phyloP scores from a whole-genome alignment of 768 basidiomycete species.

The Trichaptum fuscoviolaceum region DNA sequence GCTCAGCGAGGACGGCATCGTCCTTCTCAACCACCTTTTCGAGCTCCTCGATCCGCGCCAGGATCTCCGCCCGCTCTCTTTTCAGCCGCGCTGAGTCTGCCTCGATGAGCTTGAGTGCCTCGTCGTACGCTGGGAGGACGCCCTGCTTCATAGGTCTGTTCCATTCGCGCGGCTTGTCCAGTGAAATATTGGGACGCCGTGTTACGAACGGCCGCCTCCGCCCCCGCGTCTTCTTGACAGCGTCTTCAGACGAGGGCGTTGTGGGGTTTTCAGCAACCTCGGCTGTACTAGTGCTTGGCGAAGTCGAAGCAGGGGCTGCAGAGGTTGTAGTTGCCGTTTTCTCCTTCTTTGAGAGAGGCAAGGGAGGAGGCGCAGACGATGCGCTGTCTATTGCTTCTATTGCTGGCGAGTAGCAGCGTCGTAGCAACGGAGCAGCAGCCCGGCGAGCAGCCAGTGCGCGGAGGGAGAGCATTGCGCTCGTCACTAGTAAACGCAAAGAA shows the following conservation, averaged over 20 bases:
- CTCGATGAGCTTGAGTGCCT: conserved; percentile 68
- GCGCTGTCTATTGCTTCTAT: background rate
- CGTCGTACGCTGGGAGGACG: conserved; percentile 76
- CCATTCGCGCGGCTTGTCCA: conserved; percentile 54
- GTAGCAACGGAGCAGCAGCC: background rate
- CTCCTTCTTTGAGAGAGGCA: background rate
- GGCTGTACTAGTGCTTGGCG: background rate
- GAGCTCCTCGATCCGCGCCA: conserved; percentile 22
- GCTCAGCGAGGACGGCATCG: conserved; percentile 23
- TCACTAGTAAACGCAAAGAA: background rate
- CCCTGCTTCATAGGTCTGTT: conserved; percentile 55
- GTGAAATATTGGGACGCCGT: conserved; percentile 47
- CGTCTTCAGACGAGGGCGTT: background rate
- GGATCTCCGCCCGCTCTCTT: conserved; percentile 37
- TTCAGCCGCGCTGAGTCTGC: conserved; percentile 51
- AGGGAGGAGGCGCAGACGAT: background rate
- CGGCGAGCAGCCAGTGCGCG: background rate
- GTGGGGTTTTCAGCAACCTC: background rate
- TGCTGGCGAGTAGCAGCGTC: background rate
- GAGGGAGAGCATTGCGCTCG: background rate
- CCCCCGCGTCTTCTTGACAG: background rate
- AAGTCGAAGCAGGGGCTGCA: background rate
- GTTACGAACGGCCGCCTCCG: conserved; percentile 11
- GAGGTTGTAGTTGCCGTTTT: background rate
- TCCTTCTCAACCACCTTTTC: conserved; percentile 22